Evolutionary conservation across 192 early-diverging fungal species (phyloP).

Genomic region (Chytriomyces confervae): DNA sequence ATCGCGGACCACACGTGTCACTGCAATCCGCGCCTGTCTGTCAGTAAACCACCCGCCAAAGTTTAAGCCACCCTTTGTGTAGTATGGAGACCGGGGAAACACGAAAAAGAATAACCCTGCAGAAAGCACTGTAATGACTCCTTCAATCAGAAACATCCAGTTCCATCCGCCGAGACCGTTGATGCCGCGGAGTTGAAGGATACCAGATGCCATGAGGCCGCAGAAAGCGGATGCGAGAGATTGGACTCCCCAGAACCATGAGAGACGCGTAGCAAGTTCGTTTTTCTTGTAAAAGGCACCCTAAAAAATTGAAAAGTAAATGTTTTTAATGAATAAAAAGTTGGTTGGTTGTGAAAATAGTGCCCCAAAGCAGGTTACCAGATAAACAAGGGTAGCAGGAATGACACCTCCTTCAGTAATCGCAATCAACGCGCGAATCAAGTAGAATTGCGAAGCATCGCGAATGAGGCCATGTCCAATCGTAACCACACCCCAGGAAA

Average conservation of each 20-base stretch:
- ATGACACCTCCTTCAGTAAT: constrained; percentile 37
- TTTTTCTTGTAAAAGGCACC: constrained; percentile 30
- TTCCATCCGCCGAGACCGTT: constrained; percentile 67
- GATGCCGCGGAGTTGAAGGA: constrained; percentile 61
- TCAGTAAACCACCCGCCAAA: constrained; percentile 43
- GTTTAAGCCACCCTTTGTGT: constrained; percentile 22
- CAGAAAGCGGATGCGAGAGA: constrained; percentile 56
- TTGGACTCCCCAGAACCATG: constrained; percentile 37
- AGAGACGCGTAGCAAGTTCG: constrained; percentile 25
- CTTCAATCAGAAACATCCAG: constrained; percentile 73
- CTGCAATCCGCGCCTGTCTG: constrained; percentile 59
- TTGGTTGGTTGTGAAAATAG: too few species aligned
- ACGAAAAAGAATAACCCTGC: constrained; percentile 60
- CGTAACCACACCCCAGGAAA: constrained; percentile 33
- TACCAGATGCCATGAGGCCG: constrained; percentile 61
- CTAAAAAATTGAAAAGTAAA: not conserved
- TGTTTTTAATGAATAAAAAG: too few species aligned
- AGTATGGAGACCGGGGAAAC: constrained; percentile 57
- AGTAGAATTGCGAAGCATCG: constrained; percentile 14
- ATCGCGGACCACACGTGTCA: constrained; percentile 66
- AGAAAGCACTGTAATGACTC: constrained; percentile 57
- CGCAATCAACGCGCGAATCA: constrained; percentile 23
- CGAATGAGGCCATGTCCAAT: constrained; percentile 21
- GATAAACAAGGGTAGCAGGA: constrained; percentile 35
- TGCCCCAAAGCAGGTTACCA: constrained; percentile 7